Conservation (phyloP, 2,329 filamentous ascomycete genomes). For the Dothistroma septosporum region DNA sequence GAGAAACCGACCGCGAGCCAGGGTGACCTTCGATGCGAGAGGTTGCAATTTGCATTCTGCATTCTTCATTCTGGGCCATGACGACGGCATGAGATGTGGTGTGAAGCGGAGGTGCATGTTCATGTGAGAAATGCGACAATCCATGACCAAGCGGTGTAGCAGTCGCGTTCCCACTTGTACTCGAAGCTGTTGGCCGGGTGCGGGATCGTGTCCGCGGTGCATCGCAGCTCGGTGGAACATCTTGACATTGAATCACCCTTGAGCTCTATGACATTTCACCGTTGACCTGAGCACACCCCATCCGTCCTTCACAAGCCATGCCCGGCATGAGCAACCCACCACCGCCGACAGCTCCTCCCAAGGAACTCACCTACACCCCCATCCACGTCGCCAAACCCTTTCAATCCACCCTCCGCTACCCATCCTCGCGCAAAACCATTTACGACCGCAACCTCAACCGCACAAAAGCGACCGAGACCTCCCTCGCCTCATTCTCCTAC, state of each 20-base stretch:
- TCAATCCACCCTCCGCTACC: constrained; percentile 68
- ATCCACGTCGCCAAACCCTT: constrained; percentile 34
- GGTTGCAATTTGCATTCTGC: too few relatives aligned
- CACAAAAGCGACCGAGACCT: constrained; percentile 80
- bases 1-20: background rate
- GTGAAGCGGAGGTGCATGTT: background rate
- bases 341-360: constrained; percentile 13
- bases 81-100: background rate
- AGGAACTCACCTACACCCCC: constrained; percentile 21
- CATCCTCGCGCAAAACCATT: constrained; percentile 92
- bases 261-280: background rate
- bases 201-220: background rate
- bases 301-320: background rate
- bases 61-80: background rate
- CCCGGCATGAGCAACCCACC: constrained; percentile 16
- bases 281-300: background rate
- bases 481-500: constrained; percentile 90
- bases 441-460: constrained; percentile 95
- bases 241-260: background rate
- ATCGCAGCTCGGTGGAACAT: background rate
- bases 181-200: background rate
- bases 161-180: background rate
- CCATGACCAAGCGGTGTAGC: background rate
- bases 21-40: background rate
- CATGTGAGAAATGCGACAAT: background rate